Percentiles rank a stretch among this genome's conserved stretches.
These are phyloP conservation scores for Dictyostelium citrinum DNA, from an alignment of 78 protist species.

Conservation along the genomic window DNA sequence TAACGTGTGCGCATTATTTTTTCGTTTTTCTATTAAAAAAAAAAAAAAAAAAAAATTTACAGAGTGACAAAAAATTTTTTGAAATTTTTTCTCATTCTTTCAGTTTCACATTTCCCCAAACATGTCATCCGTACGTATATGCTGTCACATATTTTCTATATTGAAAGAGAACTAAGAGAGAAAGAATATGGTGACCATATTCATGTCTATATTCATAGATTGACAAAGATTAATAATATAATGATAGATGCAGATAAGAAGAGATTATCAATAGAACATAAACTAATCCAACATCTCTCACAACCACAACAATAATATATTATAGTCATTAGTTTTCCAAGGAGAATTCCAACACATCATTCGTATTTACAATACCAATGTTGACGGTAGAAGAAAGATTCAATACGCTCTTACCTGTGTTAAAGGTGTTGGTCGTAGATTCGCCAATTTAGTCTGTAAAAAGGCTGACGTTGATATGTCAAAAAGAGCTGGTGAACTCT, in stretches of 20 bases:
- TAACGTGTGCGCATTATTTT: not conserved
- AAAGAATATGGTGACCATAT: not conserved
- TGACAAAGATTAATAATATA: not conserved
- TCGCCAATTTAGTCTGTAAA: slow-evolving; percentile 95
- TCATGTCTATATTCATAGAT: not conserved
- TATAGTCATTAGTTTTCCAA: slow-evolving; percentile 25
- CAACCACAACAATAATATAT: not conserved
- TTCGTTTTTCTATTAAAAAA: not conserved
- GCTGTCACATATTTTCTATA: not conserved
- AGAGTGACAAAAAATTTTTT: not conserved
- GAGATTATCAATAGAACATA: not conserved
- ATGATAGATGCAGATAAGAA: not conserved
- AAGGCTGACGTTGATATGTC: slow-evolving; percentile 96
- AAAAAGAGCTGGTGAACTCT: slow-evolving; percentile 98
- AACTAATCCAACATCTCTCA: not conserved
- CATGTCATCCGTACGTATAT: not conserved
- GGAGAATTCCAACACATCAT: slow-evolving; percentile 93
- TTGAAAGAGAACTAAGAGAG: not conserved
- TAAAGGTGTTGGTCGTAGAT: slow-evolving; percentile 99
- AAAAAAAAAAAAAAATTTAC: not conserved
- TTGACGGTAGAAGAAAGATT: slow-evolving; percentile 95
- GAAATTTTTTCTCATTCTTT: not conserved
- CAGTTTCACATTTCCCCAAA: not conserved
- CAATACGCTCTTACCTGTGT: slow-evolving; percentile 95
- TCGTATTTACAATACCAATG: slow-evolving; percentile 99